Conservation (phyloP, 257 asterid genomes). For the Cynanchum wilfordii region DNA sequence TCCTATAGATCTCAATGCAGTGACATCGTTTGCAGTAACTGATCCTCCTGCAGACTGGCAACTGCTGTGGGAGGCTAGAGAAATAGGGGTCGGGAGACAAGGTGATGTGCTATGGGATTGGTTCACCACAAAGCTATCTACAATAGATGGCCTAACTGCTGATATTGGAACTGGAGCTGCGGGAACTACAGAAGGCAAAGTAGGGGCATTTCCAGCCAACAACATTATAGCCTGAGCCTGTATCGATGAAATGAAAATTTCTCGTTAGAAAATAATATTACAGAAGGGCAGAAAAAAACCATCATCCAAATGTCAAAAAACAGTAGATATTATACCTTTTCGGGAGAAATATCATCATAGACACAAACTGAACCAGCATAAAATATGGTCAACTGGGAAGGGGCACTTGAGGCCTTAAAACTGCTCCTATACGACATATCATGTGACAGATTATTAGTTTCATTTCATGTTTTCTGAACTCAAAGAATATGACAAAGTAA, state of each 20-base stretch:
- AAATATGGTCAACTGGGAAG: slow-evolving; percentile 86
- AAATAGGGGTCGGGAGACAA: slow-evolving; percentile 32
- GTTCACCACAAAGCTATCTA: slow-evolving; percentile 36
- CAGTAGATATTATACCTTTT: slow-evolving; percentile 52
- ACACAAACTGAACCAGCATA: slow-evolving; percentile 81
- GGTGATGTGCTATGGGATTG: slow-evolving; percentile 35
- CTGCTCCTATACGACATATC: slow-evolving; percentile 36
- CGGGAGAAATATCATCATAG: slow-evolving; percentile 66
- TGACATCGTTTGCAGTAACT: slow-evolving; percentile 19
- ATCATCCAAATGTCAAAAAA: background rate
- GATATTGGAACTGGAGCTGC: slow-evolving; percentile 43
- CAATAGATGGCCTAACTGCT: slow-evolving; percentile 31
- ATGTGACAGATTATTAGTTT: background rate
- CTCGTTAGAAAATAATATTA: background rate
- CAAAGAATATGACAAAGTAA: background rate
- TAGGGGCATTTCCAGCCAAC: slow-evolving; percentile 77
- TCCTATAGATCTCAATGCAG: slow-evolving; percentile 30
- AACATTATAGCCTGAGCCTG: slow-evolving; percentile 96
- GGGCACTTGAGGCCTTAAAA: slow-evolving; percentile 35
- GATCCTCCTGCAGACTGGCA: slow-evolving; percentile 32
- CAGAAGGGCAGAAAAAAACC: background rate
- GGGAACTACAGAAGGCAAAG: slow-evolving; percentile 27
- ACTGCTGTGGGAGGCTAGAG: slow-evolving; percentile 26
- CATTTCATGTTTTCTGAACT: background rate
- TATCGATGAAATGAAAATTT: slow-evolving; percentile 12